Evolutionary conservation across 2,329 filamentous ascomycete genomes (phyloP).

Genomic region (Monosporascus sp.): DNA sequence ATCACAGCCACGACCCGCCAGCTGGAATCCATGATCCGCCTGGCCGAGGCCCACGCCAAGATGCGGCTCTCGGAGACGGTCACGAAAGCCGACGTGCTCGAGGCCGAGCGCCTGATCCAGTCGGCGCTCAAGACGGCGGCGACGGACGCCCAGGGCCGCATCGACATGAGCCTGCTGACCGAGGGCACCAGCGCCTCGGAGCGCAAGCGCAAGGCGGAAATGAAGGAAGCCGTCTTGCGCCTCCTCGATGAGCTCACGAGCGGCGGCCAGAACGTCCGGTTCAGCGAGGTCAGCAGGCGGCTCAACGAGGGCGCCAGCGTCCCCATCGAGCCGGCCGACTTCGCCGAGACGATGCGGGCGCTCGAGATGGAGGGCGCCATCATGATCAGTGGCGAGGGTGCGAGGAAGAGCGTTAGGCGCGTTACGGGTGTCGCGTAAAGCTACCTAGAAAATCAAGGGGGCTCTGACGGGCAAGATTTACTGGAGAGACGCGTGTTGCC

Average conservation of each 20-base stretch:
- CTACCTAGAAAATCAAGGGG: too few species aligned
- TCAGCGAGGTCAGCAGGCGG: slow-evolving; percentile 69
- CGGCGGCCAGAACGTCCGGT: slow-evolving; percentile 62
- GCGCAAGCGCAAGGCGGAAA: slow-evolving; percentile 71
- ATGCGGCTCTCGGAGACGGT: slow-evolving; percentile 82
- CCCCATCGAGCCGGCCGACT: slow-evolving; percentile 71
- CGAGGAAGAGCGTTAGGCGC: slow-evolving; percentile 74
- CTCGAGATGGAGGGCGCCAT: slow-evolving; percentile 83
- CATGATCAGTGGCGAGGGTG: slow-evolving; percentile 77
- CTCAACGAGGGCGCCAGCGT: slow-evolving; percentile 67
- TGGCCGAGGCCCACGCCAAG: slow-evolving; percentile 93
- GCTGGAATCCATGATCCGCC: slow-evolving; percentile 96
- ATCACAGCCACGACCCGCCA: slow-evolving; percentile 97
- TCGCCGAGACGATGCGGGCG: slow-evolving; percentile 72
- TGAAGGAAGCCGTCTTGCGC: slow-evolving; percentile 72
- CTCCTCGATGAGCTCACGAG: slow-evolving; percentile 78
- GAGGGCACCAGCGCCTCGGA: slow-evolving; percentile 92
- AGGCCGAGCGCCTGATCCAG: slow-evolving; percentile 90
- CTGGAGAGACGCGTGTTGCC: too few species aligned
- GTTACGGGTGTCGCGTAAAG: slow-evolving; percentile 50
- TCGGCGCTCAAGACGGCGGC: slow-evolving; percentile 92
- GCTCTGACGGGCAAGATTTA: too few species aligned
- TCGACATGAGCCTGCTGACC: slow-evolving; percentile 93
- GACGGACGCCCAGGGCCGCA: slow-evolving; percentile 88
- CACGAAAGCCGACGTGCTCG: slow-evolving; percentile 74